phyloP scores from a whole-genome alignment of 495 filamentous ascomycete species.

The Pyrenula massariospora region DNA sequence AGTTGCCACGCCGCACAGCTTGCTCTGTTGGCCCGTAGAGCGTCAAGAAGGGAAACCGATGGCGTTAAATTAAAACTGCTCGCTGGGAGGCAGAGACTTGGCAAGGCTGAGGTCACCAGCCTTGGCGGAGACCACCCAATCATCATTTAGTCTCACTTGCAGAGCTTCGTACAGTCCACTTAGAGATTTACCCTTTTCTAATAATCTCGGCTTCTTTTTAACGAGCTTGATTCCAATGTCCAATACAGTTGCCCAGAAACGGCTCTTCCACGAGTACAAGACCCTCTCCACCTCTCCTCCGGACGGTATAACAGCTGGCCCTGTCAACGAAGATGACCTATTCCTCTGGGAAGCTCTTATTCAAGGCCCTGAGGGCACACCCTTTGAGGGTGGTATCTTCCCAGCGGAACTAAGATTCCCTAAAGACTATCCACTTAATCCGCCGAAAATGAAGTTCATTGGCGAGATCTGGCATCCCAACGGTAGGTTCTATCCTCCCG shows the following conservation, averaged over 20 bases:
- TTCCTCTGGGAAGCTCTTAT: constrained; percentile 96
- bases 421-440: constrained; percentile 86
- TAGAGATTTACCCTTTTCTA: no score
- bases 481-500: constrained; percentile 42
- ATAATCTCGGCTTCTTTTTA: no score
- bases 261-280: constrained; percentile 95
- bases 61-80: neutral
- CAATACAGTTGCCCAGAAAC: constrained; percentile 58
- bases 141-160: no score
- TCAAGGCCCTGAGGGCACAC: constrained; percentile 87
- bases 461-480: constrained; percentile 96
- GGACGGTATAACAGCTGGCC: constrained; percentile 91
- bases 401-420: constrained; percentile 91
- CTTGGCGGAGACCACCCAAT: no score
- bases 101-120: neutral
- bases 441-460: constrained; percentile 88
- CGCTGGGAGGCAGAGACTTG: neutral
- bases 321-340: constrained; percentile 88
- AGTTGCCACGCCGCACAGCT: no score
- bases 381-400: constrained; percentile 91
- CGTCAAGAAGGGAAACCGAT: no score
- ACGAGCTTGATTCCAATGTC: no score
- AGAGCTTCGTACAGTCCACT: no score
- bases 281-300: constrained; percentile 72
- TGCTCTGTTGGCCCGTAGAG: no score